phyloP scores from a whole-genome alignment of 768 basidiomycete genomes.

The Boletellus ananas region DNA sequence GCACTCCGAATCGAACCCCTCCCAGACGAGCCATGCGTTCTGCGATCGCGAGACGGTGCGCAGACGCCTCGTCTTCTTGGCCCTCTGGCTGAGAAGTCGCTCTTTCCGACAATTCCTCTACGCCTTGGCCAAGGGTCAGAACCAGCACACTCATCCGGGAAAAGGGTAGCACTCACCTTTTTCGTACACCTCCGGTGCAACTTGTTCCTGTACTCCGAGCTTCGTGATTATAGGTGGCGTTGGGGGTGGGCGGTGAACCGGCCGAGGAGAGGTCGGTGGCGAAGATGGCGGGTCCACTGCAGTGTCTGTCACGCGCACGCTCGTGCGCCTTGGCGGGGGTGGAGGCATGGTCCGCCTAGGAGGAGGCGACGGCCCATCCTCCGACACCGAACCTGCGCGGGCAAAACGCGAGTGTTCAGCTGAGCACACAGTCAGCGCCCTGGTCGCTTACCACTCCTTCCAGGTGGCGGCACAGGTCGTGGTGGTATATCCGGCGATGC shows the following conservation, averaged over 20 bases:
- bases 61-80: constrained; percentile 46
- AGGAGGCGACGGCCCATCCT: constrained; percentile 9
- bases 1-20: constrained; percentile 77
- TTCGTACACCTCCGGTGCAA: constrained; percentile 1
- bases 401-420: too few species aligned
- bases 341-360: constrained; percentile 17
- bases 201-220: constrained; percentile 9
- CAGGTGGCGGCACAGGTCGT: constrained; percentile 29
- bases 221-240: constrained; percentile 27
- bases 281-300: constrained; percentile 9
- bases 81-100: constrained; percentile 13
- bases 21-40: constrained; percentile 95
- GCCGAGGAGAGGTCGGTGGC: constrained; percentile 19
- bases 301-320: constrained; percentile 11
- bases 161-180: constrained; percentile 2
- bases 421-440: not conserved
- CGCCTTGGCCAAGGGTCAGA: constrained; percentile 5
- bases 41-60: constrained; percentile 69
- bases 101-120: constrained; percentile 9
- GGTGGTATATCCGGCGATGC: constrained; percentile 30
- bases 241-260: constrained; percentile 8
- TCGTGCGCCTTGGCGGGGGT: constrained; percentile 25
- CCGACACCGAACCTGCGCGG: constrained; percentile 10
- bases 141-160: too few species aligned
- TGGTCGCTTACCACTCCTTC: constrained; percentile 24